phyloP scores from a whole-genome alignment of 2,329 filamentous ascomycete genomes.

The Lachnellula occidentalis region DNA sequence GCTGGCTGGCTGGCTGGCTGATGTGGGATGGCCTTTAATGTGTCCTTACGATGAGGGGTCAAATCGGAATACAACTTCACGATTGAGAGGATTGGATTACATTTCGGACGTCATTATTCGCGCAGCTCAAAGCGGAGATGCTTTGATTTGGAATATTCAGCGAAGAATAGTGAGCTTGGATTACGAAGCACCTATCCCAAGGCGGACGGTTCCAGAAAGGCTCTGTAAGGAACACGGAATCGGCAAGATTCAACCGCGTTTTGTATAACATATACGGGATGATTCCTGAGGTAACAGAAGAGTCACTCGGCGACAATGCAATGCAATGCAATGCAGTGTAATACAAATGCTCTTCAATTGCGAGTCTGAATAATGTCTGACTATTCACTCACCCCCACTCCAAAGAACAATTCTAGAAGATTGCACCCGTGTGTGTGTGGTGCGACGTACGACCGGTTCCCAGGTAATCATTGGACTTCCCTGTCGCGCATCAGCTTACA shows the following conservation, averaged over 20 bases:
- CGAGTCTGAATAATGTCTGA: neutral
- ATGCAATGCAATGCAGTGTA: neutral
- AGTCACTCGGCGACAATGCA: neutral
- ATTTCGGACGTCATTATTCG: neutral
- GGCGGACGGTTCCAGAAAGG: neutral
- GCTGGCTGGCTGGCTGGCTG: neutral
- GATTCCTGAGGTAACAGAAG: neutral
- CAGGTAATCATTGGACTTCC: neutral
- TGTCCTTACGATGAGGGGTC: neutral
- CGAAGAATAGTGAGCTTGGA: neutral
- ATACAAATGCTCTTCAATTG: neutral
- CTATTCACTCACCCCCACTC: neutral
- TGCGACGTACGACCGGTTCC: neutral
- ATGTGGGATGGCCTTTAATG: neutral
- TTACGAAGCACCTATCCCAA: neutral
- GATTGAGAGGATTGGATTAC: neutral
- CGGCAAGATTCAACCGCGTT: neutral
- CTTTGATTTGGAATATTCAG: neutral
- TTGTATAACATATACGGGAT: too few species aligned
- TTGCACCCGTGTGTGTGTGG: neutral
- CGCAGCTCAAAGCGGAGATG: neutral
- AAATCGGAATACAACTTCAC: neutral
- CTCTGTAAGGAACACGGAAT: neutral
- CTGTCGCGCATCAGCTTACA: neutral
- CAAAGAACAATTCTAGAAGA: neutral